Base-by-base conservation (phyloP, 129 eudicot genomes). In the Silybum marianum region DNA sequence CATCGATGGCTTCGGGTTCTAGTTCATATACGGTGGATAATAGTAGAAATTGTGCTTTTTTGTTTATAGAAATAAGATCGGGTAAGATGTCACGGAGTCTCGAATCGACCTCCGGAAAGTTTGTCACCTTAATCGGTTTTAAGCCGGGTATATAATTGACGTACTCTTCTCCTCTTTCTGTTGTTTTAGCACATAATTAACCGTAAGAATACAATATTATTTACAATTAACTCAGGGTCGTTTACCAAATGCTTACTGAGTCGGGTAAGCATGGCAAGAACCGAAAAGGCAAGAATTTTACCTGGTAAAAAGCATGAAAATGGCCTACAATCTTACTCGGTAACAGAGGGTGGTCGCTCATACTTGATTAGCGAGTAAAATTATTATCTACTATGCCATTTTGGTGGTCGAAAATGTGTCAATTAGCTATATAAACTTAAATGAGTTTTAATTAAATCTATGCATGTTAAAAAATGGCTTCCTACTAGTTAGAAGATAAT, bases 1-100 rank as follows among this genome's bases (percentile, higher is more conserved):
- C 84, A 34, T 81, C 73, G 10, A 88, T 26, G 9, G 74, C 78
- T 63, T 80, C 23, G n/a, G 83, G 3, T 63, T 63, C 69, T 63
- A 63, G 28, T 13, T 63, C 69, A 13, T 63, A 63, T 0, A 63
- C 30, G 5, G 69, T 63, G 30, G 69, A 3, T 23, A 63, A 10
- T 23, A 63, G 1, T 8, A 63, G 69, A 63, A 63, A 63, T 23
- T 63, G 69, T 21, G 69, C 69, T 63, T 23, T 63, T 63, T 63
- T 63, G 30, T 19, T 63, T 23, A 63, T 63, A 19, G 28, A 22
- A 8, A 4, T 14, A 1, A 63, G 69, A 63, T 63, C 69, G 2
- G 69, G 69, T 22, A 10, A 0, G 28, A 63, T 8, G 28, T 2
- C 69, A 0, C 1, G 14, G 12, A 19, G 2, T 22, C 28, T 23